Evolutionary conservation across 2,329 filamentous ascomycete genomes (phyloP).

Genomic region (Xylaria hypoxylon): DNA sequence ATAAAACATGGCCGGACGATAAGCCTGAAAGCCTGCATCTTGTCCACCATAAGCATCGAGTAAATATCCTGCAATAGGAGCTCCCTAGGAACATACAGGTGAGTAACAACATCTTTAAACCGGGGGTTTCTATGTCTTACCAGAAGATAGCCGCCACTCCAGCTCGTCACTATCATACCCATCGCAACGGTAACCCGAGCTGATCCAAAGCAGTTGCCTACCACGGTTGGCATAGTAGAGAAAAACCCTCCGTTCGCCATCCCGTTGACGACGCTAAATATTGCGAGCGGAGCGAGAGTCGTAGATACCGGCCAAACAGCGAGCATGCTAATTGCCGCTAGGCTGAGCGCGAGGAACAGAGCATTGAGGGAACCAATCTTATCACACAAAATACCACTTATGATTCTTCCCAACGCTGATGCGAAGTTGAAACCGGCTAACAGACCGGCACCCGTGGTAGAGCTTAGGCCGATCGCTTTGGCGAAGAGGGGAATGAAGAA

Average conservation of each 20-base stretch:
- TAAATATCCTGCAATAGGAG: slow-evolving; percentile 71
- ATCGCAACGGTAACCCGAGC: slow-evolving; percentile 66
- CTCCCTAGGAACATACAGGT: slow-evolving; percentile 44
- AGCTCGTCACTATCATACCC: slow-evolving; percentile 71
- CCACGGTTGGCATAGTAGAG: slow-evolving; percentile 71
- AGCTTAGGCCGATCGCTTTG: slow-evolving; percentile 64
- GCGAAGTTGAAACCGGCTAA: slow-evolving; percentile 72
- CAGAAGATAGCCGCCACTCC: slow-evolving; percentile 71
- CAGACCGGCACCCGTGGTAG: slow-evolving; percentile 65
- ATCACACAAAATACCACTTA: slow-evolving; percentile 66
- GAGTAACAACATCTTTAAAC: not conserved
- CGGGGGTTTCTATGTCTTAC: slow-evolving; percentile 48
- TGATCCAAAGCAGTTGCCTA: slow-evolving; percentile 69
- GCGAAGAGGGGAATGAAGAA: slow-evolving; percentile 65
- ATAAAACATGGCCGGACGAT: slow-evolving; percentile 71
- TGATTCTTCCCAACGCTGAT: slow-evolving; percentile 68
- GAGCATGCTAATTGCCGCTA: slow-evolving; percentile 69
- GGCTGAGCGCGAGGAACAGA: slow-evolving; percentile 61
- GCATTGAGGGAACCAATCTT: slow-evolving; percentile 66
- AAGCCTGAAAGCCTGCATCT: slow-evolving; percentile 62
- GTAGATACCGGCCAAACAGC: slow-evolving; percentile 70
- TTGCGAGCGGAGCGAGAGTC: slow-evolving; percentile 63
- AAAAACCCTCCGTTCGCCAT: slow-evolving; percentile 73
- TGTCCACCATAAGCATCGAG: slow-evolving; percentile 61
- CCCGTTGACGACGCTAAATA: slow-evolving; percentile 71